Conservation (phyloP, 805 yeast species). For the Lipomyces oligophaga region DNA sequence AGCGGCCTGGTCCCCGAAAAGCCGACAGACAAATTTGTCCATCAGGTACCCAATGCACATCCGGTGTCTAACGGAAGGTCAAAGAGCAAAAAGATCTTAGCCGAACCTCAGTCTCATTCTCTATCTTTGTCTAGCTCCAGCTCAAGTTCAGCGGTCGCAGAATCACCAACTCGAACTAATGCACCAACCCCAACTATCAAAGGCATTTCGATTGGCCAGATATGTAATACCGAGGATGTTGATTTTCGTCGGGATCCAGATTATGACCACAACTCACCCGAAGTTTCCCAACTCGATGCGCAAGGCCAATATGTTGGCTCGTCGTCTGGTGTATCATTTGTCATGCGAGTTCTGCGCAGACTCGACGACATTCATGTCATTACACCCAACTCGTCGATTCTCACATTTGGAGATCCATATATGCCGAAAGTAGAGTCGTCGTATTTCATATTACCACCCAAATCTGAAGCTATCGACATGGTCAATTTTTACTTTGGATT, state of each 20-base stretch:
- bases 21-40: not conserved
- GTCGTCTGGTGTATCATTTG: conserved; percentile 17
- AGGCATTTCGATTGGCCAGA: conserved; percentile 1
- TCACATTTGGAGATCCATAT: conserved; percentile 20
- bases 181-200: not conserved
- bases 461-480: conserved; percentile 8
- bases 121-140: not conserved
- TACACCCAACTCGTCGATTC: conserved; percentile 10
- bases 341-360: conserved; percentile 13
- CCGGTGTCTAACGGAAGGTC: not conserved
- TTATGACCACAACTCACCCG: conserved; percentile 10
- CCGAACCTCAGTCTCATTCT: not conserved
- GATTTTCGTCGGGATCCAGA: conserved; percentile 8
- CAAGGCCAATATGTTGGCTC: conserved; percentile 20
- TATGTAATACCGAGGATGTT: conserved; percentile 3
- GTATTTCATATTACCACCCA: conserved; percentile 20
- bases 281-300: conserved; percentile 9
- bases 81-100: not conserved
- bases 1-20: conserved; percentile 2
- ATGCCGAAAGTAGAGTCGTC: conserved; percentile 6
- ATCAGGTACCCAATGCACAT: not conserved
- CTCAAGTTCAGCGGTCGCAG: not conserved
- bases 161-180: not conserved
- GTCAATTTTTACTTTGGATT: conserved; percentile 18
- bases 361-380: conserved; percentile 11